Base-by-base conservation (phyloP, 2,329 filamentous ascomycete species). In the Cladosporium oxysporum region DNA sequence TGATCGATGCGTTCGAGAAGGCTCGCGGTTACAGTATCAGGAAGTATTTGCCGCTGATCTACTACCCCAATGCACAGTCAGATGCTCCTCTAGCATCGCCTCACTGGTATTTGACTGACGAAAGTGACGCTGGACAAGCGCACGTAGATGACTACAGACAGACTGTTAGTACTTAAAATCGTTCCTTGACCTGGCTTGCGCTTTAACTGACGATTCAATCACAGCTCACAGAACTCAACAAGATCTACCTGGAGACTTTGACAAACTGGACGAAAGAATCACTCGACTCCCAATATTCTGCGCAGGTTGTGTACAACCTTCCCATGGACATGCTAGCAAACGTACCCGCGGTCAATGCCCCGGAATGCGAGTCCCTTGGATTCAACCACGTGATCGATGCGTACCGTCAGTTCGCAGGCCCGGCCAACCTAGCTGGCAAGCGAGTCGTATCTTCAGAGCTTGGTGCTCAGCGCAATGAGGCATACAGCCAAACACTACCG, bases 351-450 rank as follows among this genome's bases (percentile, higher is more conserved):
- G 70, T 76, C 10, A 72, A 77, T 33, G 76, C 69, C 2, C 77
- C 77, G 1, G 77, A 79, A 63, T 72, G 69, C 33, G 77, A 79
- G 66, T 75, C 73, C 4, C 69, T 79, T 0, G 76, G 72, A 2
- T 79, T 78, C 69, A 62, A 65, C 35, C 67, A 76, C 58, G 58
- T 71, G 1, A 72, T 75, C 47, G 76, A 79, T 61, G 70, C 69
- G 1, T 78, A 77, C 58, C 71, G 76, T 3, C 77, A 79, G 60
- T 77, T 75, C 53, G 61, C 72, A 2, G 76, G 76, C 10, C 73
- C 76, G 0, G 74, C 75, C 11, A 73, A 77, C 57, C 69, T 78
- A 5, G 67, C 73, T 10, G 72, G 71, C 21, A 73, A 71, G 60
- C 71, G 68, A 12, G 70, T 77, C 35, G 71, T 77, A 5, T 78